These are phyloP conservation scores for Crithidia sp. DNA, from an alignment of 208 protist species.

Conservation along the genomic window DNA sequence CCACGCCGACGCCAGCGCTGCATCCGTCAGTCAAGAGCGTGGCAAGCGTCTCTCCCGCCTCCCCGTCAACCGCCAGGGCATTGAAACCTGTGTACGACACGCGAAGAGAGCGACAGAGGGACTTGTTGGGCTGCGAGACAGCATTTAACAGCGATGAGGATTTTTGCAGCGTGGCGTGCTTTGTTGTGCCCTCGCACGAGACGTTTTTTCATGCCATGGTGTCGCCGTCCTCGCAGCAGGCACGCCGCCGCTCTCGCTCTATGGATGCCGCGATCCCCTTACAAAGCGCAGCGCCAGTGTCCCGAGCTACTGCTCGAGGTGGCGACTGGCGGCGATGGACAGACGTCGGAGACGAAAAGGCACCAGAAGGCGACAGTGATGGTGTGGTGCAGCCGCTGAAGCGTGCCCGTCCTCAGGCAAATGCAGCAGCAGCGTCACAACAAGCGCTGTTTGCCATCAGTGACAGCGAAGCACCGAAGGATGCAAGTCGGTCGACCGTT, in stretches of 20 bases:
- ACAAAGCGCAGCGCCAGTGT: too few species aligned
- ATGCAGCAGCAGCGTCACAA: background rate
- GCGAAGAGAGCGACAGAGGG: background rate
- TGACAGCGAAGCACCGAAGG: too few species aligned
- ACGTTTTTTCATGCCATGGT: conserved; percentile 2
- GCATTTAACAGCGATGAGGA: too few species aligned
- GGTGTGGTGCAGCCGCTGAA: background rate
- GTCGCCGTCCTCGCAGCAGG: background rate
- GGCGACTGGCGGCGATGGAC: too few species aligned
- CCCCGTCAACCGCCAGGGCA: background rate
- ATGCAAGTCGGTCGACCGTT: too few species aligned
- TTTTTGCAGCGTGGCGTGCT: background rate
- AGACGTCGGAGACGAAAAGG: too few species aligned
- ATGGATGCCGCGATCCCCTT: background rate
- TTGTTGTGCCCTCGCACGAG: background rate
- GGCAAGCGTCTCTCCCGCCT: background rate
- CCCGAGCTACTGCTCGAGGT: too few species aligned
- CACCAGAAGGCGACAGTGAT: background rate
- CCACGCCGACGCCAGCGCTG: background rate
- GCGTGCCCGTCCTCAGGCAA: conserved; percentile 3
- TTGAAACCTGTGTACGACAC: background rate
- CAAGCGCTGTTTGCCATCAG: too few species aligned
- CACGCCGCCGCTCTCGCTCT: conserved; percentile 18
- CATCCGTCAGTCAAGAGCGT: background rate
- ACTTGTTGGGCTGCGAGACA: too few species aligned